Evolutionary conservation across 2,329 filamentous ascomycete genomes (phyloP).

Genomic region (Aspergillus pseudoglaucus): DNA sequence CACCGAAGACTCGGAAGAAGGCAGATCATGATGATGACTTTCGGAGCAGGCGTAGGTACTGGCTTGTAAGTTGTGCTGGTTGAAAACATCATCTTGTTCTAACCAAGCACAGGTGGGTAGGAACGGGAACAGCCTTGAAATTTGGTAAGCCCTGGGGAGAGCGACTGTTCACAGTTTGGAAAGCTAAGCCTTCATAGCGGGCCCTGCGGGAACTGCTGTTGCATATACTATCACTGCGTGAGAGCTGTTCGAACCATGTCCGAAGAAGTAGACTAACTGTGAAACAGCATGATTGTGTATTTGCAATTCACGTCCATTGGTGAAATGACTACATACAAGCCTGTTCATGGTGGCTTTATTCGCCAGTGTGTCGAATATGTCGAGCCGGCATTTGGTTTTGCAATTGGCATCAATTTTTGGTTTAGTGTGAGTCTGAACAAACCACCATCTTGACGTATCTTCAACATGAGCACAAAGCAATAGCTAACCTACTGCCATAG

Average conservation of each 20-base stretch:
- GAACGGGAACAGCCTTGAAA: slow-evolving; percentile 29
- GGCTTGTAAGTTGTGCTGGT: slow-evolving; percentile 13
- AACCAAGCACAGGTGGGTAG: slow-evolving; percentile 19
- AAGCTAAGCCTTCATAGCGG: slow-evolving; percentile 12
- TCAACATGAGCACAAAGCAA: background rate
- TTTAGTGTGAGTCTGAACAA: slow-evolving; percentile 15
- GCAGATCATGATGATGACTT: slow-evolving; percentile 35
- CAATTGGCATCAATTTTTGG: slow-evolving; percentile 30
- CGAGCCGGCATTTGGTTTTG: slow-evolving; percentile 29
- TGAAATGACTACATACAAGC: slow-evolving; percentile 27
- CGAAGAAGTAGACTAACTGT: background rate
- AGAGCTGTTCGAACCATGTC: slow-evolving; percentile 1
- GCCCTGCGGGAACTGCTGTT: slow-evolving; percentile 27
- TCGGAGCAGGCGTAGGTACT: slow-evolving; percentile 31
- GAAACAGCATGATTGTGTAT: slow-evolving; percentile 24
- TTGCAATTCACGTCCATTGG: slow-evolving; percentile 27
- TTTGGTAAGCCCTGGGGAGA: slow-evolving; percentile 14
- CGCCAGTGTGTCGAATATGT: slow-evolving; percentile 27
- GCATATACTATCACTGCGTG: slow-evolving; percentile 27
- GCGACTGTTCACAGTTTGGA: background rate
- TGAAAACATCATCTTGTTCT: background rate
- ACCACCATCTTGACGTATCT: background rate
- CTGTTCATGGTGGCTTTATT: slow-evolving; percentile 29
- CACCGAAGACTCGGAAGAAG: slow-evolving; percentile 25
- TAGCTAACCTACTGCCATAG: slow-evolving; percentile 2